Evolutionary conservation across 306 rosid genomes (phyloP), one percentile per base, ranked within the genome.

Genomic region (Vigna unguiculata): DNA sequence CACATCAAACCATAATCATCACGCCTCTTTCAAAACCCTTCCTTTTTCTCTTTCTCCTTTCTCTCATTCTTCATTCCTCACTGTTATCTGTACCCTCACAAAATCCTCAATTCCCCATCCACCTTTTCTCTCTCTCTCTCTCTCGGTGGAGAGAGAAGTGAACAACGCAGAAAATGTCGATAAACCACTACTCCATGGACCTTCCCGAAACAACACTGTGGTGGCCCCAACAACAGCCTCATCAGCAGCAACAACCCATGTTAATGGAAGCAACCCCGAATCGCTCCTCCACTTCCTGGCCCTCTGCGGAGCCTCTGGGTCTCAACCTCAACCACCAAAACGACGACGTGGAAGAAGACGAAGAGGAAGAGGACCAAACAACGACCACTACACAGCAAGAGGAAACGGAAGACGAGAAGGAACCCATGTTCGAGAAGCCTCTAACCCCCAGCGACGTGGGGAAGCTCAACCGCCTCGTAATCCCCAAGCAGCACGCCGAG

Each of bases 401-500:
- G 22, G 67, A 3, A 19, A 3, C 15, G 1, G 81, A 34, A 38
- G 55, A 66, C 6, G 83, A 88, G 12, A 91, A 89, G 46, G 96
- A 90, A 19, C 62, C 86, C 17, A 89, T 96, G 99, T 95, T 95
- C 75, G 99, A 95, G 83, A 95, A 95, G 82, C 93, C 99, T 3
- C 55, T 95, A 40, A 95, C 99, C 0, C 99, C 99, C 0, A 90
- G 97, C 36, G 99, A 95, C 84, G 99, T 95, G 9, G 99, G 99
- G 1, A 95, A 95, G 82, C 96, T 95, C 1, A 95, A 95, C 89
- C 91, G 99, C 4, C 93, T 95, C 38, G 99, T 95, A 7, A 95
- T 95, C 65, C 99, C 99, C 1, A 95, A 95, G 60, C 99, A 95
- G 73, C 91, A 92, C 82, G 99, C 99, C 0, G 99, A 95, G 84